Conservation (phyloP, 495 filamentous ascomycete species). For the Aspergillus bridgeri region DNA sequence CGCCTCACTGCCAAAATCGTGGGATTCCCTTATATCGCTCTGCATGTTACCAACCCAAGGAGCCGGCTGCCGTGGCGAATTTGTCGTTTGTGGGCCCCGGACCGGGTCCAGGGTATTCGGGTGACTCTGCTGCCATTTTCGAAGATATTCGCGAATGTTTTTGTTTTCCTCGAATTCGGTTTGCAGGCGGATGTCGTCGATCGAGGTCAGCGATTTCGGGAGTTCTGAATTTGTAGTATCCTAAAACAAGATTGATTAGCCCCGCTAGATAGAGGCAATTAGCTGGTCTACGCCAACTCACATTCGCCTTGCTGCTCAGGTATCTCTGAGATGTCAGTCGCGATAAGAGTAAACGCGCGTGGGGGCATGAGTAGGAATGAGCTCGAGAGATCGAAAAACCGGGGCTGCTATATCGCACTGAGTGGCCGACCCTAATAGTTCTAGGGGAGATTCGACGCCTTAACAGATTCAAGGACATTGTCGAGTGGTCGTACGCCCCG, state of each 20-base stretch:
- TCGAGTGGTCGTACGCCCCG: conserved; percentile 13
- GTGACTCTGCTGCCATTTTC: conserved; percentile 48
- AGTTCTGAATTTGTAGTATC: conserved; percentile 13
- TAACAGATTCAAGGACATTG: conserved; percentile 25
- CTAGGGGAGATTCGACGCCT: conserved; percentile 24
- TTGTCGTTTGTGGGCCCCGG: conserved; percentile 20
- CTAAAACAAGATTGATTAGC: not conserved
- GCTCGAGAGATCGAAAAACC: conserved; percentile 1
- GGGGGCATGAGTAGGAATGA: not conserved
- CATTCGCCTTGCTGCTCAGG: conserved; percentile 5
- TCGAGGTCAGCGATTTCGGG: conserved; percentile 2
- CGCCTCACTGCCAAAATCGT: conserved; percentile 25
- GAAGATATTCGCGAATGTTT: conserved; percentile 50
- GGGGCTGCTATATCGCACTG: conserved; percentile 1
- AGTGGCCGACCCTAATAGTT: conserved; percentile 10
- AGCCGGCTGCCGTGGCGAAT: conserved; percentile 1
- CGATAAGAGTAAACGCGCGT: not conserved
- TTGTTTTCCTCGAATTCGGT: conserved; percentile 35
- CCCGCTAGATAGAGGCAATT: not conserved
- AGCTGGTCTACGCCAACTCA: not conserved
- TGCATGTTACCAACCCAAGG: conserved; percentile 35
- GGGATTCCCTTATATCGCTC: conserved; percentile 40
- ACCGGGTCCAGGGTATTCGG: conserved; percentile 36
- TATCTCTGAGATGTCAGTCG: not conserved
- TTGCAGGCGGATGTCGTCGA: conserved; percentile 28